Base-by-base conservation (phyloP, 163 green algal genomes). In the Coccomyxa subellipsoidea region DNA sequence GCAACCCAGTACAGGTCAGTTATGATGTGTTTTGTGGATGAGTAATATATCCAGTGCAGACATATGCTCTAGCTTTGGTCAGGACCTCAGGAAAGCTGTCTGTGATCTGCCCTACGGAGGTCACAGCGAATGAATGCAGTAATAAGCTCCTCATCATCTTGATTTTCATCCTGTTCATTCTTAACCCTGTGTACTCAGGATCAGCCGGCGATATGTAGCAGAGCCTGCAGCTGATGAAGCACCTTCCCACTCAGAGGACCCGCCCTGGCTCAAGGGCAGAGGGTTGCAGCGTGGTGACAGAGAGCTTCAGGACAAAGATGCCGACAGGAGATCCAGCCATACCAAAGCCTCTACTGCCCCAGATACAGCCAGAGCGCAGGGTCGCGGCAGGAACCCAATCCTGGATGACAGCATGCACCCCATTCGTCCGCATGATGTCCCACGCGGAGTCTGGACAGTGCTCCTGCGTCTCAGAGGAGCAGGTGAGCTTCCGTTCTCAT, bases 321-420 rank as follows among this genome's bases (percentile, higher is more conserved):
- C 21, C 15, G 23, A 18, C 23, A 59, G 47, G 47, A 59, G 47
- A 59, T 12, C 47, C 21, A 59, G 47, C 47, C 47, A 59, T 59
- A 18, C 47, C 21, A 59, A 59, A 18, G 47, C 47, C 47, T 59
- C 47, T 18, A 59, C 47, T 59, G 3, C 47, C 23, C 47, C 47
- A 59, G 15, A 59, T 12, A 18, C 15, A 59, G 47, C 47, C 47
- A 59, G 47, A 6, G 21, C 47, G 47, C 47, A n/a, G n/a, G n/a
- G n/a, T n/a, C n/a, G 47, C 47, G 47, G 21, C 4, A 12, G 47
- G 23, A 59, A 8, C 47, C 23, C 39, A 15, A 47, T 89, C 0
- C 66, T 87, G 73, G 66, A 91, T 31, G 85, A 90, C 54, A 82
- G 83, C 32, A 34, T 76, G 1, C 83, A 88, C 83, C 54, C 72